Evolutionary conservation across 2,329 filamentous ascomycete genomes (phyloP), one percentile per base, ranked within the genome.

Genomic region (Boeremia lycopersici): DNA sequence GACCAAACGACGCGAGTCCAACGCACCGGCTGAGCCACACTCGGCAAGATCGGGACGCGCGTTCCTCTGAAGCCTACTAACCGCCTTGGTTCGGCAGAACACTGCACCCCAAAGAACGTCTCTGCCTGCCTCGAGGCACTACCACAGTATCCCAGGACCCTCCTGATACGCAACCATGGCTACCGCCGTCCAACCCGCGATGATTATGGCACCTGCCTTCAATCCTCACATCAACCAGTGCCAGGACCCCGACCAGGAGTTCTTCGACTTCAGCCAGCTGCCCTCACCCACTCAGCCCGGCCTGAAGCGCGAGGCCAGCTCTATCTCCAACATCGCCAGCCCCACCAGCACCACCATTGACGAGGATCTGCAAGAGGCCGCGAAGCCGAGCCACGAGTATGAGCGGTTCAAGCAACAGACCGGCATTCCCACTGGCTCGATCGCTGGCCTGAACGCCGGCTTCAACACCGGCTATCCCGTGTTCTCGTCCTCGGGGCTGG

Each of bases 341-440:
- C 81, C 85, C 5, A 82, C 84, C n/a, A 77, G 75, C 56, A 76
- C 80, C 4, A 76, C 79, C 31, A 74, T 87, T 53, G 77, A 80
- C 49, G 73, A 76, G 48, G 73, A 76, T 48, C 84, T 88, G 58
- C 82, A 82, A 61, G 78, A 82, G 17, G 85, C 93, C 70, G 87
- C 86, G 42, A 90, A 87, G 31, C 93, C 95, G 8, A 96, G 91
- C 76, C 93, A 97, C 79, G 91, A 96, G 77, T 98, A 98, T 81
- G 90, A 92, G 69, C 87, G 91, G 71, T 96, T 97, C 80, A 90
- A 91, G 79, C 95, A 99, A 74, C 93, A 97, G 80, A 97, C 95
- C 3, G 92, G 93, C 60, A 87, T 97, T 28, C 91, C 95, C 0
- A 88, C 91, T 1, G 92, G 92, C 59, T 93, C 91, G 47, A 81